Conservation (phyloP, 768 basidiomycete genomes). For the Suillus alpinus region DNA sequence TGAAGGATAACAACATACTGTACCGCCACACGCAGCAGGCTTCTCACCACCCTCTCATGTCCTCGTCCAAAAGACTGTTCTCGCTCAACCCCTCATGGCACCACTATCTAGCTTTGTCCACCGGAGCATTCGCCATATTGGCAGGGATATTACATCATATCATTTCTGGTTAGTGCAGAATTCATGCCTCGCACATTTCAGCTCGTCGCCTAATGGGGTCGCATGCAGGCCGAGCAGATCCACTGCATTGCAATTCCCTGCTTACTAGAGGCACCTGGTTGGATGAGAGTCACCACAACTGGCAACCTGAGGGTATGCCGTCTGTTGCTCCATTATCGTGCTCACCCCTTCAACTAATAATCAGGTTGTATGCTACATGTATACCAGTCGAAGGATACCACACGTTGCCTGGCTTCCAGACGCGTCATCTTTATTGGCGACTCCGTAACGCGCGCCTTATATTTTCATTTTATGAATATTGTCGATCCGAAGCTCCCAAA, state of each 20-base stretch:
- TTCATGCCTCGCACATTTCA: not conserved
- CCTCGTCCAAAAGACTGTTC: slow-evolving; percentile 26
- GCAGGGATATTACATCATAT: slow-evolving; percentile 42
- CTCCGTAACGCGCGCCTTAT: slow-evolving; percentile 76
- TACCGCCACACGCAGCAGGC: not conserved
- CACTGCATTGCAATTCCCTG: slow-evolving; percentile 68
- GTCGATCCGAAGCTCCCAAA: slow-evolving; percentile 57
- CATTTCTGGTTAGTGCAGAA: slow-evolving; percentile 43
- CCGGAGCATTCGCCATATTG: slow-evolving; percentile 38
- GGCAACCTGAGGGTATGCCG: slow-evolving; percentile 80
- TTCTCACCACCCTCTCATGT: slow-evolving; percentile 17
- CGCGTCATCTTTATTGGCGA: slow-evolving; percentile 81
- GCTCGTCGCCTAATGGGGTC: not conserved
- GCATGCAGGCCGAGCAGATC: slow-evolving; percentile 64
- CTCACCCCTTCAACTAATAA: slow-evolving; percentile 1
- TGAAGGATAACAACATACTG: not conserved
- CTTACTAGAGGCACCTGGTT: slow-evolving; percentile 77
- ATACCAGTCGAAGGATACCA: slow-evolving; percentile 55
- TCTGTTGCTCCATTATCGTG: slow-evolving; percentile 7
- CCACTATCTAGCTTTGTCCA: slow-evolving; percentile 43
- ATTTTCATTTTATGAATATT: slow-evolving; percentile 66
- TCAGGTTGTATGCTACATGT: slow-evolving; percentile 80
- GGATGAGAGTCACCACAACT: slow-evolving; percentile 61
- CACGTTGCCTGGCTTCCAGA: slow-evolving; percentile 53
- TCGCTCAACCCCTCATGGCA: slow-evolving; percentile 47